Evolutionary conservation across 2,329 filamentous ascomycete species (phyloP).

Genomic region (Sclerotiophoma versabilis): DNA sequence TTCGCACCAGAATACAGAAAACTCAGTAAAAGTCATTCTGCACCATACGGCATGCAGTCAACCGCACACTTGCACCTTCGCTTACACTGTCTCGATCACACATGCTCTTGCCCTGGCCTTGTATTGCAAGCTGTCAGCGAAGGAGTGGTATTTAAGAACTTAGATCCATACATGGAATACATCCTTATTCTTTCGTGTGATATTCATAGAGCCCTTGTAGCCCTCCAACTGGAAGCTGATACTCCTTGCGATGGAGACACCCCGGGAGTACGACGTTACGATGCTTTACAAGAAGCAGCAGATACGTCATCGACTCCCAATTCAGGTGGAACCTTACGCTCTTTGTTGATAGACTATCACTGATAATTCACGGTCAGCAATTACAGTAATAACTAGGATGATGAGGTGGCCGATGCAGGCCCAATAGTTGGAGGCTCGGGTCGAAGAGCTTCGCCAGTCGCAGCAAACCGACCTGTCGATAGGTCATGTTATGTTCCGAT

Average conservation of each 20-base stretch:
- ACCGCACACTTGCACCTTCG: background rate
- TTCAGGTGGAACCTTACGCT: no score
- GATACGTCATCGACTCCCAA: background rate
- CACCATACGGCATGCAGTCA: background rate
- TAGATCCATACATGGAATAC: background rate
- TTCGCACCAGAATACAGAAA: slow-evolving; percentile 4
- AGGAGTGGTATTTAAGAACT: background rate
- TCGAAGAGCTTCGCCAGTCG: background rate
- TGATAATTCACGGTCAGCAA: no score
- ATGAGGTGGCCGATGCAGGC: background rate
- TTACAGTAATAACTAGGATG: background rate
- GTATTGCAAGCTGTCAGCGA: background rate
- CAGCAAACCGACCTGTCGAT: background rate
- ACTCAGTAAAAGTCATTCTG: slow-evolving; percentile 1
- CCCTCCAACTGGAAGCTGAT: background rate
- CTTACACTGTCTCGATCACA: background rate
- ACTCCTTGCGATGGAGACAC: background rate
- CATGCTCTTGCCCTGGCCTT: background rate
- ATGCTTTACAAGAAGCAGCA: background rate
- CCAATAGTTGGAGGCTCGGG: background rate
- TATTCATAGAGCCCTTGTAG: background rate
- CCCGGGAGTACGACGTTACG: background rate
- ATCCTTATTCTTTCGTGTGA: background rate
- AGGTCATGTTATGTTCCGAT: background rate
- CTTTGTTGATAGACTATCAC: no score